These are phyloP conservation scores for Albophoma yamanashiensis DNA, from an alignment of 2,329 filamentous ascomycete species.

Conservation along the genomic window DNA sequence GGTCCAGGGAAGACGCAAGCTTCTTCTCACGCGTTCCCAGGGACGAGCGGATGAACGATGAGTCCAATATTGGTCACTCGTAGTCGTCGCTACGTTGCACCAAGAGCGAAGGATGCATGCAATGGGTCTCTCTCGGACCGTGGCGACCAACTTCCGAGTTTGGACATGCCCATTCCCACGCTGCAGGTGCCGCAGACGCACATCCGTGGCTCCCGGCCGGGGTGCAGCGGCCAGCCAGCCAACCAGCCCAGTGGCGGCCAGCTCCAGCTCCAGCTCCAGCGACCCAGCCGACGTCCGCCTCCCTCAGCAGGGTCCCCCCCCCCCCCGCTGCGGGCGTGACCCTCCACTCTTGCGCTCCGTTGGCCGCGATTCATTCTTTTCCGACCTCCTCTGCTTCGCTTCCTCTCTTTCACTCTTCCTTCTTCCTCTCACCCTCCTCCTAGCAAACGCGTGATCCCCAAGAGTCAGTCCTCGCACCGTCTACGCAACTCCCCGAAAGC, in stretches of 20 bases:
- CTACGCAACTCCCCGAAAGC: background rate
- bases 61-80: too few relatives aligned
- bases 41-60: too few relatives aligned
- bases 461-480: background rate
- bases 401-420: background rate
- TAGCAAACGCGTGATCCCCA: background rate
- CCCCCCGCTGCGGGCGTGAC: background rate
- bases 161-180: background rate
- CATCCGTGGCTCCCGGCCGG: background rate
- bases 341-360: background rate
- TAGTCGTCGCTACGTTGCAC: too few relatives aligned
- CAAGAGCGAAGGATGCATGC: too few relatives aligned
- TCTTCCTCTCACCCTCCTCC: background rate
- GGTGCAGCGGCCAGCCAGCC: background rate
- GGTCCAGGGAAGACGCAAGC: background rate
- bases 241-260: too few relatives aligned
- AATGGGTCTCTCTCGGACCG: too few relatives aligned
- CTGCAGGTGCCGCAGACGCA: background rate
- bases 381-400: background rate
- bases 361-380: background rate
- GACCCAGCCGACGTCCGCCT: too few relatives aligned
- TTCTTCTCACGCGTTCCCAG: too few relatives aligned
- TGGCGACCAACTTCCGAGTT: background rate
- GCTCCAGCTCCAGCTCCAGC: background rate
- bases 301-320: background rate